Conservation (phyloP, 768 basidiomycete species). For the Gyrodon lividus region DNA sequence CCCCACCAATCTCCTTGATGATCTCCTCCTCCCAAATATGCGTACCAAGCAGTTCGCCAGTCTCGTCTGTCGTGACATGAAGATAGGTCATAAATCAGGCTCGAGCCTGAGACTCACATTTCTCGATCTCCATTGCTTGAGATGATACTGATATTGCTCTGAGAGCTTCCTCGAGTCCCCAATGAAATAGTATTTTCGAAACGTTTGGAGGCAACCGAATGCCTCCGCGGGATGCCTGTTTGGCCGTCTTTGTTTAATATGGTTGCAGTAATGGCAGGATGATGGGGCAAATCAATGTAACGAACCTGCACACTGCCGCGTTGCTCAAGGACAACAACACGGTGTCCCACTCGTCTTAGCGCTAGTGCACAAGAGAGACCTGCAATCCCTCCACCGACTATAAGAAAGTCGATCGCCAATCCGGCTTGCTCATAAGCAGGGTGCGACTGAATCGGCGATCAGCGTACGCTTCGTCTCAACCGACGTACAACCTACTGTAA, state of each 20-base stretch:
- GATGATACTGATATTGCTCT: constrained; percentile 31
- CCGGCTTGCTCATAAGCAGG: constrained; percentile 12
- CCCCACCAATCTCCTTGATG: constrained; percentile 46
- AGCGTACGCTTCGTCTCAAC: not conserved
- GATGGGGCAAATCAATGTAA: not conserved
- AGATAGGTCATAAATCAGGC: not conserved
- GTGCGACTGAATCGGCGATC: constrained; percentile 10
- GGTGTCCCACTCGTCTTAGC: constrained; percentile 56
- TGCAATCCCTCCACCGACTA: constrained; percentile 53
- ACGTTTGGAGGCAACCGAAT: constrained; percentile 57
- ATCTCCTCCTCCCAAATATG: constrained; percentile 49
- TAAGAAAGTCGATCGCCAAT: constrained; percentile 38
- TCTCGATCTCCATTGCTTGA: constrained; percentile 22
- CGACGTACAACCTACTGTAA: constrained; percentile 8
- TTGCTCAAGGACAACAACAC: constrained; percentile 57
- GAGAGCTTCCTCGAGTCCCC: constrained; percentile 51
- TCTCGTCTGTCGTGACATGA: constrained; percentile 36
- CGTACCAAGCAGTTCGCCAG: constrained; percentile 43
- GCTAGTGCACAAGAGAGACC: constrained; percentile 58
- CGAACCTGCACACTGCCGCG: constrained; percentile 40
- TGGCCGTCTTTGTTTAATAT: not conserved
- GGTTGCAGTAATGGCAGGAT: not conserved
- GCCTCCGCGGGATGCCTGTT: constrained; percentile 37
- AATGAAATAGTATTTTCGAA: constrained; percentile 52
- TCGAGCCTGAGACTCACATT: constrained; percentile 25